Percentiles rank a stretch among this genome's conserved stretches.
Conservation (phyloP, 73 alveolate species). For the Tetrahymena thermophila region DNA sequence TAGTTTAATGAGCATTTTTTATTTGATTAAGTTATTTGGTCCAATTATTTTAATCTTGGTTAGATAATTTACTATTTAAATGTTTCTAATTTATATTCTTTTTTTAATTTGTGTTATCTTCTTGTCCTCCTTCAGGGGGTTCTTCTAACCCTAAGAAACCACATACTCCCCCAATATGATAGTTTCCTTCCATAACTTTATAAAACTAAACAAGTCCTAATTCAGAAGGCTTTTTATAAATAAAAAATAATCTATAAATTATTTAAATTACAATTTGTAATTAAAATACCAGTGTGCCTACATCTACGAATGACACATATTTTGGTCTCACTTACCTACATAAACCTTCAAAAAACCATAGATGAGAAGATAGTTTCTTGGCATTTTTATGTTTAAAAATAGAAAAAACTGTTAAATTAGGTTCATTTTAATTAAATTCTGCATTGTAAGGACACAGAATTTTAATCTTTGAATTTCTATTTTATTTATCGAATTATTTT, state of each 20-base stretch:
- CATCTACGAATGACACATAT: slow-evolving; percentile 28
- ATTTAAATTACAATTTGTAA: not conserved
- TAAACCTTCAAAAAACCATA: slow-evolving; percentile 49
- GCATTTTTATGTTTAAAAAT: slow-evolving; percentile 30
- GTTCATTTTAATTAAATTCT: not conserved
- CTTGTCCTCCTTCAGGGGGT: not conserved
- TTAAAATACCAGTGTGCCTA: slow-evolving; percentile 10
- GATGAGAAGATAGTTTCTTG: slow-evolving; percentile 23
- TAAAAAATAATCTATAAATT: not conserved
- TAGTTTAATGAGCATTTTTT: not conserved
- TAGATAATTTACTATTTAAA: not conserved
- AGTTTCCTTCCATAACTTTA: slow-evolving; percentile 28
- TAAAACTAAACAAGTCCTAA: slow-evolving; percentile 8
- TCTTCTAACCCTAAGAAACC: slow-evolving; percentile 37
- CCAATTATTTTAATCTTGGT: not conserved
- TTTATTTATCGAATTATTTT: not conserved
- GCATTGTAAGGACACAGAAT: not conserved
- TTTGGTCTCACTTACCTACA: slow-evolving; percentile 30
- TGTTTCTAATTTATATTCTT: not conserved
- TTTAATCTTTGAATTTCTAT: not conserved
- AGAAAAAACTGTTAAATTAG: slow-evolving; percentile 18
- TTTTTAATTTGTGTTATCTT: not conserved
- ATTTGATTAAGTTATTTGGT: not conserved
- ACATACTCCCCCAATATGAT: slow-evolving; percentile 33
- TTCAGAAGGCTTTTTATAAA: not conserved